phyloP scores from a whole-genome alignment of 176 grass and related monocot species.

The Tillandsia fasciculata region DNA sequence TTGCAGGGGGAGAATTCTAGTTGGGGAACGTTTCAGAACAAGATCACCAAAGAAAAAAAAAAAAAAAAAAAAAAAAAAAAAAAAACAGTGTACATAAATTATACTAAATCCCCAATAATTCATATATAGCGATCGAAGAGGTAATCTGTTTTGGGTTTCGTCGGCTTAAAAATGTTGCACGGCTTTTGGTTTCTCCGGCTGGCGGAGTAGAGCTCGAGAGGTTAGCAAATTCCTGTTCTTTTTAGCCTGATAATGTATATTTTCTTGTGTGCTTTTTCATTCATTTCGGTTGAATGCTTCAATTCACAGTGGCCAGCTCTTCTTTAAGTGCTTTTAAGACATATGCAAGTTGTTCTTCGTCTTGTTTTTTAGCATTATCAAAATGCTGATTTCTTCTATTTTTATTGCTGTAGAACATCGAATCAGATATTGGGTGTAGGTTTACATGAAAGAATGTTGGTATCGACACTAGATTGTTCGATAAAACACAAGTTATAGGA shows the following conservation, averaged over 20 bases:
- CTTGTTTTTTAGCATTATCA: not conserved
- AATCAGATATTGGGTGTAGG: no score
- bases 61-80: not conserved
- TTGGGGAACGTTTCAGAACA: not conserved
- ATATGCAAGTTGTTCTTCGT: not conserved
- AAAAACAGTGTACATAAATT: not conserved
- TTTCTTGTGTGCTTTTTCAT: not conserved
- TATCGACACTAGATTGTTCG: no score
- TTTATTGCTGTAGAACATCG: no score
- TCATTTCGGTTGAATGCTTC: not conserved
- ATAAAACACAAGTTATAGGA: no score
- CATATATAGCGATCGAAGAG: not conserved
- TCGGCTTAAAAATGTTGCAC: not conserved
- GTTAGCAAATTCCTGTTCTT: not conserved
- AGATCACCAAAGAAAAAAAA: not conserved
- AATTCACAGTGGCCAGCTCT: not conserved
- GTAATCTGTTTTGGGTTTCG: not conserved
- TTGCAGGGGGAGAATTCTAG: constrained; percentile 10
- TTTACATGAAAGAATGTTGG: no score
- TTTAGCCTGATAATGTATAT: not conserved
- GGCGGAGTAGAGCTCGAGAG: not conserved
- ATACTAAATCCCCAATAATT: not conserved
- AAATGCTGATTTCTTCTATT: no score
- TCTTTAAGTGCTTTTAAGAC: constrained; percentile 1
- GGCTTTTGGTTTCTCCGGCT: not conserved